These are phyloP conservation scores for Chimonanthus praecox DNA, from an alignment of 164 flowering plant genomes.

Conservation along the genomic window DNA sequence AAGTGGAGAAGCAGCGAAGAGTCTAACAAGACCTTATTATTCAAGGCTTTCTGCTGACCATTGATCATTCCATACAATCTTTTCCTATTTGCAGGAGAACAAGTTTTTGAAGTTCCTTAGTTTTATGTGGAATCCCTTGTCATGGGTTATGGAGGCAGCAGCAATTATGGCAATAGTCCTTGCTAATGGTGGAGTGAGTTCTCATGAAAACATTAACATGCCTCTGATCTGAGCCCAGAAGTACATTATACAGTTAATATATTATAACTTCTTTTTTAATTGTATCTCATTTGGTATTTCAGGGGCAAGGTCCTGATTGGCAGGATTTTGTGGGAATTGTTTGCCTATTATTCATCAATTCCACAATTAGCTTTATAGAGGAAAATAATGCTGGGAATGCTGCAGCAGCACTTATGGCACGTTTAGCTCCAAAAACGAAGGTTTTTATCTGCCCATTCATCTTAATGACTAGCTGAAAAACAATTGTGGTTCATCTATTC, in stretches of 20 bases:
- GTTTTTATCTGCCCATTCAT: constrained; percentile 20
- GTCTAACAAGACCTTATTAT: background rate
- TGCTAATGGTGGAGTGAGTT: constrained; percentile 85
- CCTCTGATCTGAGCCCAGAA: background rate
- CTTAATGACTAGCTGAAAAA: too few species aligned
- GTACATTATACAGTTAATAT: too few species aligned
- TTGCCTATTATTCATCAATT: constrained; percentile 62
- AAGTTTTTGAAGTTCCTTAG: constrained; percentile 77
- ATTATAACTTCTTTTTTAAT: background rate
- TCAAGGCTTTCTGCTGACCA: background rate
- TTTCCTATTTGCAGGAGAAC: constrained; percentile 57
- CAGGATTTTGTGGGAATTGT: constrained; percentile 79
- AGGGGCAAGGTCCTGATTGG: constrained; percentile 86
- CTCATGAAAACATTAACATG: constrained; percentile 1
- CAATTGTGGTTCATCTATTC: background rate
- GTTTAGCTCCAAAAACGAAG: constrained; percentile 77
- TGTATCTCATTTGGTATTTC: constrained; percentile 16
- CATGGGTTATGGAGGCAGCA: constrained; percentile 45
- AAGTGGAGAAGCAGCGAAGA: background rate
- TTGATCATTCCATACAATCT: background rate
- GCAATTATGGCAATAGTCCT: constrained; percentile 61
- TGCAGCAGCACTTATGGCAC: constrained; percentile 83
- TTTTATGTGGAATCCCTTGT: constrained; percentile 93
- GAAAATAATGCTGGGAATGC: constrained; percentile 94
- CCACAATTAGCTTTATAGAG: constrained; percentile 84